These are phyloP conservation scores for Pharus latifolius DNA, from an alignment of 176 grass and related monocot species.

Conservation along the genomic window DNA sequence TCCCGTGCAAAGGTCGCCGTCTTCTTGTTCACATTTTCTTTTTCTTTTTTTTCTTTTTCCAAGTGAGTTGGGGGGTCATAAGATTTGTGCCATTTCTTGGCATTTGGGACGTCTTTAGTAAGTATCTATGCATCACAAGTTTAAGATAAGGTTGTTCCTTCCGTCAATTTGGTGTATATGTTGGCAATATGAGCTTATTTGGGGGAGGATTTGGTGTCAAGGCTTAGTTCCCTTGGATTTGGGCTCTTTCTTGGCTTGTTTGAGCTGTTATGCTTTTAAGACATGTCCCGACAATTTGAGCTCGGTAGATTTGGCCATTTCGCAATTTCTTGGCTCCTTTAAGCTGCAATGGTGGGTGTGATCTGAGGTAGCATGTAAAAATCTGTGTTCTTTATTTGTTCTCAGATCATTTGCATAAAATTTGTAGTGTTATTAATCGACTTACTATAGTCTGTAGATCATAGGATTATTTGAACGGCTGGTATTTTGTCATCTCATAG, in stretches of 20 bases:
- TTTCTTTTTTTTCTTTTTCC: background rate
- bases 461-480: background rate
- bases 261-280: background rate
- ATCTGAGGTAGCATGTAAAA: background rate
- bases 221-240: constrained; percentile 2
- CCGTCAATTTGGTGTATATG: background rate
- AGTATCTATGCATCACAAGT: background rate
- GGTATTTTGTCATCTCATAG: background rate
- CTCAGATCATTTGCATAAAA: background rate
- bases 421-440: background rate
- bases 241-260: background rate
- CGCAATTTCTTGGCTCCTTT: background rate
- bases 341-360: constrained; percentile 11
- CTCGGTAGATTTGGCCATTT: constrained; percentile 13
- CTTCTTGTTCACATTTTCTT: background rate
- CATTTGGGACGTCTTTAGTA: background rate
- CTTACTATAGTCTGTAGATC: no score
- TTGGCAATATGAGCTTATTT: background rate
- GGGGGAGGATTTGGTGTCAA: background rate
- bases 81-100: background rate
- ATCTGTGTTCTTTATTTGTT: background rate
- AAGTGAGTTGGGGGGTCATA: background rate
- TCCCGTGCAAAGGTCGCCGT: constrained; percentile 33
- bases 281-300: background rate
- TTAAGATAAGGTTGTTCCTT: background rate